These are phyloP conservation scores for Neoscytalidium dimidiatum DNA, from an alignment of 2,329 filamentous ascomycete genomes.

Conservation along the genomic window DNA sequence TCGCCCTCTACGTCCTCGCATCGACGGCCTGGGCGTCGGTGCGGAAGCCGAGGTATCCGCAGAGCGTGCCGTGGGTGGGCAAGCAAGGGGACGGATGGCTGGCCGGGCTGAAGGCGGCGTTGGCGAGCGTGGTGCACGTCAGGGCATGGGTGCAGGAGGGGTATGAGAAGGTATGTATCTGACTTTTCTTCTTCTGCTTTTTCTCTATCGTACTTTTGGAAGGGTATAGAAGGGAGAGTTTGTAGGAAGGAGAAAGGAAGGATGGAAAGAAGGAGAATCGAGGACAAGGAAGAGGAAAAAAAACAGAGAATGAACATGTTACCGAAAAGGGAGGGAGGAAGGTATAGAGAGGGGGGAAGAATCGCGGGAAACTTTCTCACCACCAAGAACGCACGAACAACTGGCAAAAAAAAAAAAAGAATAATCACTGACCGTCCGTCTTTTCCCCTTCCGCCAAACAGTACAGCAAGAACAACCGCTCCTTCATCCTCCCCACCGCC, in stretches of 20 bases:
- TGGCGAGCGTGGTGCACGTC: background rate
- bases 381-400: background rate
- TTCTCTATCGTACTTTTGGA: too few relatives aligned
- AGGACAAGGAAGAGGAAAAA: background rate
- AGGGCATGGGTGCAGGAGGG: background rate
- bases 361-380: too few relatives aligned
- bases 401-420: background rate
- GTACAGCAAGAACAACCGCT: conserved; percentile 29
- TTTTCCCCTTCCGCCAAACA: background rate
- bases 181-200: background rate
- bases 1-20: background rate
- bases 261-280: background rate
- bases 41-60: background rate
- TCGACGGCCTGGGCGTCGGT: background rate
- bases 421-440: background rate
- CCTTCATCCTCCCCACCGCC: conserved; percentile 31
- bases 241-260: background rate
- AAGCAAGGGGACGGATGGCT: background rate
- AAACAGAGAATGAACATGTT: too few relatives aligned
- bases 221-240: background rate
- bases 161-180: conserved; percentile 1
- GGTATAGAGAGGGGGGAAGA: background rate
- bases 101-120: background rate
- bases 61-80: background rate
- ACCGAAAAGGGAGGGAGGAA: background rate